Evolutionary conservation across 2,329 filamentous ascomycete species (phyloP).

Genomic region (Acarospora socialis): DNA sequence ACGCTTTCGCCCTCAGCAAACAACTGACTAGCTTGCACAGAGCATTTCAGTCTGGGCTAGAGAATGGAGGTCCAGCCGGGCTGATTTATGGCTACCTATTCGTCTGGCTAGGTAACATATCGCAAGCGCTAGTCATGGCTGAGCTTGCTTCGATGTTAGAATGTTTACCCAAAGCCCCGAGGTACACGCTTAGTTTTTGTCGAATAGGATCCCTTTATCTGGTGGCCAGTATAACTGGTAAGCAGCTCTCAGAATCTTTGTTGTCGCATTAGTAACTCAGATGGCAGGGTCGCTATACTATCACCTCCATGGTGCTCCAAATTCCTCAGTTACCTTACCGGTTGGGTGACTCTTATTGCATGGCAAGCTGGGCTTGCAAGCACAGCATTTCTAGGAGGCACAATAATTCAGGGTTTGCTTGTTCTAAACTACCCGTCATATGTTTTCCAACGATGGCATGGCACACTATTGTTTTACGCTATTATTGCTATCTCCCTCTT

Average conservation of each 20-base stretch:
- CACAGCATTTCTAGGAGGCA: slow-evolving; percentile 22
- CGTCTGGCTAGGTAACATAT: slow-evolving; percentile 24
- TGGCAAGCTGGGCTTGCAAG: slow-evolving; percentile 25
- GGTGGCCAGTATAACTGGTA: slow-evolving; percentile 29
- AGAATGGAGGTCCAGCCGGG: slow-evolving; percentile 20
- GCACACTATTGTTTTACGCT: slow-evolving; percentile 18
- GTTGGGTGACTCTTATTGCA: slow-evolving; percentile 25
- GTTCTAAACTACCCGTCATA: slow-evolving; percentile 14
- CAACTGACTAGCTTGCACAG: too few species aligned
- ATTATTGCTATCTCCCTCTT: slow-evolving; percentile 10
- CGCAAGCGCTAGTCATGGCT: slow-evolving; percentile 25
- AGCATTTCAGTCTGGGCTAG: too few species aligned
- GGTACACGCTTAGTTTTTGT: slow-evolving; percentile 4
- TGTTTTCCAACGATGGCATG: slow-evolving; percentile 14
- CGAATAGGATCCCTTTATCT: slow-evolving; percentile 24
- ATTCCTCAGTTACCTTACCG: slow-evolving; percentile 22
- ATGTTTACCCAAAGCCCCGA: slow-evolving; percentile 11
- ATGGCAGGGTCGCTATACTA: slow-evolving; percentile 27
- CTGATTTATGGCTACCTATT: slow-evolving; percentile 26
- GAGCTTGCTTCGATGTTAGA: slow-evolving; percentile 26
- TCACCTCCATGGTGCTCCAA: slow-evolving; percentile 21
- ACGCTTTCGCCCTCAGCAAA: neutral
- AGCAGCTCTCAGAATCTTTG: too few species aligned
- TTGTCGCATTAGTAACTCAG: too few species aligned
- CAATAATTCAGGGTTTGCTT: slow-evolving; percentile 23